These are phyloP conservation scores for Amauroascus niger DNA, from an alignment of 2,329 filamentous ascomycete species.

Conservation along the genomic window DNA sequence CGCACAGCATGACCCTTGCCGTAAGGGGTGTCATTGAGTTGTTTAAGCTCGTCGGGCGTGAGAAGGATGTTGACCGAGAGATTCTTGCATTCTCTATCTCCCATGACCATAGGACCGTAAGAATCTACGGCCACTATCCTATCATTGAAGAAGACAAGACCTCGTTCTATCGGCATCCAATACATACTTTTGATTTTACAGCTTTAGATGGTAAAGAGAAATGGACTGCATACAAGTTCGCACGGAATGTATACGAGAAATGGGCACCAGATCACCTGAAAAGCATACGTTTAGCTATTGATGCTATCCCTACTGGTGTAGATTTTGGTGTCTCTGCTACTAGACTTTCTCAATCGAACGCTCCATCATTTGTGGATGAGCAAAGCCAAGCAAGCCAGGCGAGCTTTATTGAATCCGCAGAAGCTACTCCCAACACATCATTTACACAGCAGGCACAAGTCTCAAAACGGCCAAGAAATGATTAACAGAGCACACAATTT, in stretches of 20 bases:
- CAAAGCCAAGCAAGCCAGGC: no score
- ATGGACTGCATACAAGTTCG: slow-evolving; percentile 33
- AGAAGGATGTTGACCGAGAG: slow-evolving; percentile 31
- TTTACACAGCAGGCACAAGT: no score
- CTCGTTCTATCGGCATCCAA: slow-evolving; percentile 35
- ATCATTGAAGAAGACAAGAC: slow-evolving; percentile 27
- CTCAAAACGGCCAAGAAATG: no score
- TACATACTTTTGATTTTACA: slow-evolving; percentile 29
- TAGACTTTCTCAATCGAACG: neutral
- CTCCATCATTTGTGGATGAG: neutral
- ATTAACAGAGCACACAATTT: no score
- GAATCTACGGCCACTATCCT: slow-evolving; percentile 39
- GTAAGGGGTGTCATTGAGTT: slow-evolving; percentile 30
- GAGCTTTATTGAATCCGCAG: no score
- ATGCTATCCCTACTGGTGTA: slow-evolving; percentile 8
- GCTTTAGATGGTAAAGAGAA: slow-evolving; percentile 28
- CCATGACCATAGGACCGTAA: slow-evolving; percentile 26
- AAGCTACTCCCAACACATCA: no score
- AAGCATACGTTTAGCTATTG: slow-evolving; percentile 13
- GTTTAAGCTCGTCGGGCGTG: slow-evolving; percentile 27
- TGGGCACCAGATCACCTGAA: slow-evolving; percentile 25
- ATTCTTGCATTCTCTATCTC: slow-evolving; percentile 40
- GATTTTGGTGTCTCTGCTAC: neutral
- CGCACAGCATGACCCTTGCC: slow-evolving; percentile 26
- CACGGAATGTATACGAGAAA: slow-evolving; percentile 30